These are phyloP conservation scores for Volvox reticuliferus DNA, from an alignment of 139 green algal genomes.

Conservation along the genomic window DNA sequence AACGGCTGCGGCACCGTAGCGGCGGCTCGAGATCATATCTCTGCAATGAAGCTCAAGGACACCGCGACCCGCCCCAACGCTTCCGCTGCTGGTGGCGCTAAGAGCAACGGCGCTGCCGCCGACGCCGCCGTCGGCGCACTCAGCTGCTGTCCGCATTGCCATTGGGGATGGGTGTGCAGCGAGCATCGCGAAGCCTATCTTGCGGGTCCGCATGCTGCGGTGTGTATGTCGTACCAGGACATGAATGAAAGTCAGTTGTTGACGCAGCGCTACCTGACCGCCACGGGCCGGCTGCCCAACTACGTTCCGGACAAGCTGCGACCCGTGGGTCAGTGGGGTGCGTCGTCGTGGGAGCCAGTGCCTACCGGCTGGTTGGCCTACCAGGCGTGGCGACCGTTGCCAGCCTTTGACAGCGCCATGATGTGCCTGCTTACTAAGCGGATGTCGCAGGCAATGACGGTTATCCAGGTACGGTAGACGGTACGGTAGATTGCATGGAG, in stretches of 20 bases:
- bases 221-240: conserved; percentile 22
- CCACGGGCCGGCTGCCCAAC: conserved; percentile 43
- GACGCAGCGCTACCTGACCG: conserved; percentile 35
- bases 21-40: no score
- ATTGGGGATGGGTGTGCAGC: conserved; percentile 38
- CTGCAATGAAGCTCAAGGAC: no score
- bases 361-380: conserved; percentile 33
- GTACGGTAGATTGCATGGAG: no score
- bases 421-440: conserved; percentile 43
- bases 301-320: conserved; percentile 19
- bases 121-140: neutral
- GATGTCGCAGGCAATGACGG: conserved; percentile 43
- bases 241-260: conserved; percentile 34
- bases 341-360: conserved; percentile 19
- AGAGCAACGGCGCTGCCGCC: neutral
- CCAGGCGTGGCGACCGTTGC: conserved; percentile 44
- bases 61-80: no score
- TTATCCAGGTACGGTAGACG: neutral
- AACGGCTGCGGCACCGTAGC: neutral
- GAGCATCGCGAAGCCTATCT: conserved; percentile 23
- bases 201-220: neutral
- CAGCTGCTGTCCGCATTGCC: conserved; percentile 38
- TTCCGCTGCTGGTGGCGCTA: no score
- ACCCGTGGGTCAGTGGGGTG: neutral
- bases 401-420: neutral